Percentiles rank a stretch among this genome's conserved stretches.
These are phyloP conservation scores for Hemileccinum rubropunctum DNA, from an alignment of 768 basidiomycete genomes.

Conservation along the genomic window DNA sequence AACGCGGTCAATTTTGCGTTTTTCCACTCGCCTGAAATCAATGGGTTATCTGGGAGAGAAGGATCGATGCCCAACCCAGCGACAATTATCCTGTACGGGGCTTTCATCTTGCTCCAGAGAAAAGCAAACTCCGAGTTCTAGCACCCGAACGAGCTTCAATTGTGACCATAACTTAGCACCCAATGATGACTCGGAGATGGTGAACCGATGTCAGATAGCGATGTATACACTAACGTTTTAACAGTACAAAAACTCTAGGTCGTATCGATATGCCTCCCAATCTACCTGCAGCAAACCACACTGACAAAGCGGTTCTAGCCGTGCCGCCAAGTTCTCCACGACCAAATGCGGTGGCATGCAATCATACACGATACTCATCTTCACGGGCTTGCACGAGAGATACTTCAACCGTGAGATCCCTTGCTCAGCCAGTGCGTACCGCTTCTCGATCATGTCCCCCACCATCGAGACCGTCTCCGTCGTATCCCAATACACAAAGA, in stretches of 20 bases:
- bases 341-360: conserved; percentile 11
- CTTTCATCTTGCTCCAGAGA: too few relatives aligned
- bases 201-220: too few relatives aligned
- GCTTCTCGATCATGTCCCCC: conserved; percentile 24
- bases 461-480: conserved; percentile 23
- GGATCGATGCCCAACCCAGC: too few relatives aligned
- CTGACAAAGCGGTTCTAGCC: conserved; percentile 19
- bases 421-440: conserved; percentile 12
- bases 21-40: too few relatives aligned
- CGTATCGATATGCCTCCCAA: conserved; percentile 19
- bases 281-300: conserved; percentile 21
- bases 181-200: too few relatives aligned
- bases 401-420: conserved; percentile 13
- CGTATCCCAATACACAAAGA: conserved; percentile 25
- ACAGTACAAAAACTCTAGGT: conserved; percentile 20
- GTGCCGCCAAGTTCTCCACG: conserved; percentile 16
- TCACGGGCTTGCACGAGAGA: conserved; percentile 23
- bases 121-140: too few relatives aligned
- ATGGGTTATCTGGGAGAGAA: too few relatives aligned
- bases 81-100: too few relatives aligned
- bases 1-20: too few relatives aligned
- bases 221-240: too few relatives aligned
- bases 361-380: conserved; percentile 9
- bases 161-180: too few relatives aligned
- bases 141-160: too few relatives aligned